Conservation (phyloP, 352 stramenopile genomes). For the Phytophthora fragariae region DNA sequence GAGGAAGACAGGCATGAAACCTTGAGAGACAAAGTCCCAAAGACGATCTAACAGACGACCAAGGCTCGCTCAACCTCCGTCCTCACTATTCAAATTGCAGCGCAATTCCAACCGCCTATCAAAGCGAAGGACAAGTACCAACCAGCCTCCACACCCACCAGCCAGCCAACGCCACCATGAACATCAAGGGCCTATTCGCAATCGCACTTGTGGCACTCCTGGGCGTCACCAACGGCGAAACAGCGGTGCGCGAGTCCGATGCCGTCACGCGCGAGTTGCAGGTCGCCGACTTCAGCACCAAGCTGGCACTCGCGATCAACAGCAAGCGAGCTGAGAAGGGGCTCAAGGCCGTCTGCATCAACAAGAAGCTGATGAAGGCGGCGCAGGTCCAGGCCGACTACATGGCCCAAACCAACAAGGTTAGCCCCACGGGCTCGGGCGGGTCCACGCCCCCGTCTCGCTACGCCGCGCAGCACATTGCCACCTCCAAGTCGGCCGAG, state of each 20-base stretch:
- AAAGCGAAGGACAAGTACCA: slow-evolving; percentile 7
- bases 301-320: slow-evolving; percentile 40
- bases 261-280: slow-evolving; percentile 29
- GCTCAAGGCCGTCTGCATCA: slow-evolving; percentile 46
- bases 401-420: slow-evolving; percentile 33
- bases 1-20: neutral
- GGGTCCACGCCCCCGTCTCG: slow-evolving; percentile 39
- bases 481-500: slow-evolving; percentile 30
- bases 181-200: slow-evolving; percentile 21
- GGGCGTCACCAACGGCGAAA: slow-evolving; percentile 6
- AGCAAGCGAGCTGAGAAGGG: slow-evolving; percentile 43
- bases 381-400: slow-evolving; percentile 31
- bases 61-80: neutral
- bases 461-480: slow-evolving; percentile 31
- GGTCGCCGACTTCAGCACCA: slow-evolving; percentile 42
- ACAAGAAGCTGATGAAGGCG: slow-evolving; percentile 40
- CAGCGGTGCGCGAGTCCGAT: slow-evolving; percentile 8
- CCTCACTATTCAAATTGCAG: slow-evolving; percentile 22
- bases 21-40: neutral
- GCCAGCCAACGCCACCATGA: slow-evolving; percentile 12
- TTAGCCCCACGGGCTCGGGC: slow-evolving; percentile 34
- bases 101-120: slow-evolving; percentile 12
- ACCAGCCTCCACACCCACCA: neutral
- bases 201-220: slow-evolving; percentile 21
- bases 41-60: neutral